phyloP scores from a whole-genome alignment of 805 yeast genomes.

The Saccharomycopsis javanensis region DNA sequence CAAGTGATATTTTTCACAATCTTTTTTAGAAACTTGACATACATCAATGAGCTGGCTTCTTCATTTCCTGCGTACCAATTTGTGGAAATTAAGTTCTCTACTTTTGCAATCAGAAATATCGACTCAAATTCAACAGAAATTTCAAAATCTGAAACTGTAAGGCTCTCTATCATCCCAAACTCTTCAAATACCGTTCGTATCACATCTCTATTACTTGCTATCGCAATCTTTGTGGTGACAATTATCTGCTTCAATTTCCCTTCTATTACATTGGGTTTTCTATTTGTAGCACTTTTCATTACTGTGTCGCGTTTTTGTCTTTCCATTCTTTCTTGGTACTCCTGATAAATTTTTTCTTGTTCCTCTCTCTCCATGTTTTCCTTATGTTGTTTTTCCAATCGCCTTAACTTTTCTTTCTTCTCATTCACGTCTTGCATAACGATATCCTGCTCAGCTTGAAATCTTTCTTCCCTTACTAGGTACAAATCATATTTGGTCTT shows the following conservation, averaged over 20 bases:
- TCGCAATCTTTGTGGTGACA: not conserved
- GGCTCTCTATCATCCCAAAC: not conserved
- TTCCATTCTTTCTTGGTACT: not conserved
- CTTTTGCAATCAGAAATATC: not conserved
- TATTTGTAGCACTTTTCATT: not conserved
- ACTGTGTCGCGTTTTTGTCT: not conserved
- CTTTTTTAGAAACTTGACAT: not conserved
- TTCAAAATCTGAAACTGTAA: not conserved
- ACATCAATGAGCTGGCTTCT: not conserved
- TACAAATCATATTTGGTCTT: conserved; percentile 60
- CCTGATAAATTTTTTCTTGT: not conserved
- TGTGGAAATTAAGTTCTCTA: not conserved
- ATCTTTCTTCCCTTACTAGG: not conserved
- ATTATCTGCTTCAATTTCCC: not conserved
- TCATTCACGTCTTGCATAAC: not conserved
- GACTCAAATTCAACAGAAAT: not conserved
- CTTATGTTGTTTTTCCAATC: not conserved
- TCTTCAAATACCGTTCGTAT: not conserved
- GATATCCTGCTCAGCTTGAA: conserved; percentile 13
- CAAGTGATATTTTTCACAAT: not conserved
- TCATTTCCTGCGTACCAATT: not conserved
- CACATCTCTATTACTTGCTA: not conserved
- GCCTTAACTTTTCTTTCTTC: not conserved
- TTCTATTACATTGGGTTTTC: not conserved
- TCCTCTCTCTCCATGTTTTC: not conserved